Evolutionary conservation across 2,329 filamentous ascomycete genomes (phyloP), one percentile per base, ranked within the genome.

Genomic region (Daldinia eschscholtzii): DNA sequence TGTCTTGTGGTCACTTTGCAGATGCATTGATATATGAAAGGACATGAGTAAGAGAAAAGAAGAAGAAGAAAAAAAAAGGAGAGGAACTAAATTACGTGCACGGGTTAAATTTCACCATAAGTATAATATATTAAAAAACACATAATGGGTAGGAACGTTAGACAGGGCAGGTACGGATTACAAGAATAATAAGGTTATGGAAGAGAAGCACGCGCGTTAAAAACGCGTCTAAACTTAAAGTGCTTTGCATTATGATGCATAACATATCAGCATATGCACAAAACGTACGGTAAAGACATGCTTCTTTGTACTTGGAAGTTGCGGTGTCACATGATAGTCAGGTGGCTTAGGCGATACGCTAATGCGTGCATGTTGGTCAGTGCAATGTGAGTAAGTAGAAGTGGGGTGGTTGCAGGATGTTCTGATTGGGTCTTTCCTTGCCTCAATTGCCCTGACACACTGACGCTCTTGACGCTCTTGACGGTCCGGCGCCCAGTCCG

Each of bases 251-350:
- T 26, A 6, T 13, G 39, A 57, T 64, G 44, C 12, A 39, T 41
- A 62, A 18, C 6, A 26, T 20, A 39, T 50, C 35, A 59, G 26
- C 4, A 26, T 20, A 30, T 48, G 63, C 44, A 52, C 26, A 18
- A 33, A 62, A 12, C 23, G 9, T 2, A 52, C 26, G 46, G 26
- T 57, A 18, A 18, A 63, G 15, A 30, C 30, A 61, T 64, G 33
- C 18, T 15, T 39, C 44, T 44, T 55, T 28, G 52, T 62, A 35
- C 12, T n/a, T 20, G 33, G 23, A 37, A 50, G 44, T 35, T 68
- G 62, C 71, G 64, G 63, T 73, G 61, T 76, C 73, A 75, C 74
- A 76, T 76, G 74, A 75, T 55, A 65, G 18, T 65, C 65, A 66
- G 59, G 55, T 70, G 63, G 39, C 57, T 70, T 64, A 55, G 5